A percentile compares a stretch with the other conserved stretches of the same genome.
phyloP scores from a whole-genome alignment of 805 yeast genomes.

The Saccharomycopsis vini region DNA sequence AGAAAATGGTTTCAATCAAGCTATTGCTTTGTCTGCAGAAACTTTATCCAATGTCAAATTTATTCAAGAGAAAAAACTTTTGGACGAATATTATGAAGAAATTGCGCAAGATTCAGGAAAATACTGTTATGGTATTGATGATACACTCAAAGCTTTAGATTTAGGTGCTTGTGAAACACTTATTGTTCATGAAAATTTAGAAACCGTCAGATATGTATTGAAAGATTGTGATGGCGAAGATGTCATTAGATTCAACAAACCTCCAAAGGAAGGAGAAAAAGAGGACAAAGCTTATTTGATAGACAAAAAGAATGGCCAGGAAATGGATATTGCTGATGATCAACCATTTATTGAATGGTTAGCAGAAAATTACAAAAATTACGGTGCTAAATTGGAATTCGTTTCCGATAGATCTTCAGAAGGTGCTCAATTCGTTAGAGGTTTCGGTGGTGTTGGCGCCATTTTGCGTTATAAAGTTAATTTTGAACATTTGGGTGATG shows the following conservation, averaged over 20 bases:
- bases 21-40: constrained; percentile 95
- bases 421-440: constrained; percentile 96
- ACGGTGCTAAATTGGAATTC: constrained; percentile 93
- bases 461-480: constrained; percentile 91
- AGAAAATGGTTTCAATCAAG: constrained; percentile 98
- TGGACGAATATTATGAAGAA: constrained; percentile 89
- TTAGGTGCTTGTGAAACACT: constrained; percentile 91
- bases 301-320: constrained; percentile 82
- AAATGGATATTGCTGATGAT: constrained; percentile 84
- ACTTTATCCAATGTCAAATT: constrained; percentile 94
- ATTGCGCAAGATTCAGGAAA: constrained; percentile 96
- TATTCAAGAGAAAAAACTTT: constrained; percentile 94
- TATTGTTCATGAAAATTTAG: constrained; percentile 89
- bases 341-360: constrained; percentile 91
- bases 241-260: constrained; percentile 62
- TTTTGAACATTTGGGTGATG: constrained; percentile 86
- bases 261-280: constrained; percentile 36
- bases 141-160: constrained; percentile 91
- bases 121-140: constrained; percentile 96
- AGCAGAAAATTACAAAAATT: constrained; percentile 90
- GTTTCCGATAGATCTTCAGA: constrained; percentile 95
- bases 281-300: constrained; percentile 67
- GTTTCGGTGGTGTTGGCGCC: constrained; percentile 99
- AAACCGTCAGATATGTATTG: constrained; percentile 71
- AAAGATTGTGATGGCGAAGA: constrained; percentile 77